These are phyloP conservation scores for Geotrichum restrictum DNA, from an alignment of 1,139 yeast species.

Conservation along the genomic window DNA sequence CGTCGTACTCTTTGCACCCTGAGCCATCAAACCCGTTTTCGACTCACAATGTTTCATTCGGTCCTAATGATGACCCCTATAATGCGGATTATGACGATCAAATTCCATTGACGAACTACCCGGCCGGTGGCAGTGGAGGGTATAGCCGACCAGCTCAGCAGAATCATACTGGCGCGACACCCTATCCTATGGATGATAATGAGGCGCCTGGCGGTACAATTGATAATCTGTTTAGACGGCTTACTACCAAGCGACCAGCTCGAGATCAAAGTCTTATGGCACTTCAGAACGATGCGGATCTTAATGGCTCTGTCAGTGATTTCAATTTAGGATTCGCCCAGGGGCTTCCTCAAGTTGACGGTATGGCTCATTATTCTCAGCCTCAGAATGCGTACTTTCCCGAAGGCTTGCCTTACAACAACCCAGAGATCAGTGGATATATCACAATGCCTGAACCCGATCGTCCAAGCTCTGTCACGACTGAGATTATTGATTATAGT, in stretches of 20 bases:
- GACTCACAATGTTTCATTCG: neutral
- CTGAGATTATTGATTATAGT: conserved; percentile 25
- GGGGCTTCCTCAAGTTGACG: conserved; percentile 12
- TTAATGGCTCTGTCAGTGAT: neutral
- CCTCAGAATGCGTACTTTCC: conserved; percentile 17
- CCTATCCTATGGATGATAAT: conserved; percentile 1
- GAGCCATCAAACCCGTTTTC: neutral
- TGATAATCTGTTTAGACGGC: conserved; percentile 10
- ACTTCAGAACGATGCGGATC: neutral
- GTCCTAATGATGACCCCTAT: neutral
- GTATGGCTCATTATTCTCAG: conserved; percentile 5
- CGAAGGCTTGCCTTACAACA: conserved; percentile 17
- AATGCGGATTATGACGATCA: conserved; percentile 3
- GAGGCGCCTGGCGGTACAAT: neutral
- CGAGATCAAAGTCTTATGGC: neutral
- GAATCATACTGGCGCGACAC: neutral
- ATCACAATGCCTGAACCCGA: conserved; percentile 19
- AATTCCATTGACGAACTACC: conserved; percentile 17
- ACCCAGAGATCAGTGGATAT: conserved; percentile 23
- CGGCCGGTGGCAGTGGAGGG: conserved; percentile 5
- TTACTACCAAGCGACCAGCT: conserved; percentile 13
- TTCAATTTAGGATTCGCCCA: conserved; percentile 7
- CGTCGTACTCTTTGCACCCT: conserved; percentile 3
- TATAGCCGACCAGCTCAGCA: conserved; percentile 1
- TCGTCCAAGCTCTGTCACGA: conserved; percentile 5